Evolutionary conservation across 176 grass and related monocot genomes (phyloP), one percentile per base, ranked within the genome.

Genomic region (Carex pumila): DNA sequence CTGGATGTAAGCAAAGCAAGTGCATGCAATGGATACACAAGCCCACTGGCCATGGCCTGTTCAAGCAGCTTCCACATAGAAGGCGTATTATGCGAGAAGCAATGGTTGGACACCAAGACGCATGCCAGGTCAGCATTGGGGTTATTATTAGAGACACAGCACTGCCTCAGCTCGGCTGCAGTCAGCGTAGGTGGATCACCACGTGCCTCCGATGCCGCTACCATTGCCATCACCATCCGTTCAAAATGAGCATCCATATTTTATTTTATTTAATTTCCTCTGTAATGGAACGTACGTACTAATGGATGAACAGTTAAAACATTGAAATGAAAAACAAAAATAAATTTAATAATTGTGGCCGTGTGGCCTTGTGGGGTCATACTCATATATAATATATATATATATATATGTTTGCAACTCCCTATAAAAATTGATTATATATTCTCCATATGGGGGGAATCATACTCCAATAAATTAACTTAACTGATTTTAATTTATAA

Each of bases 101-200:
- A 97, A 64, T 94, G 88, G 85, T 97, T 97, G 85, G 94, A 91
- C 66, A 97, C 90, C 64, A 97, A 88, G 78, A 97, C 90, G 1
- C 5, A 21, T 6, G 89, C 94, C 11, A 97, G 92, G 56, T 97
- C 92, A 0, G 90, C 82, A 83, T 74, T 92, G 34, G 94, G 92
- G 15, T 47, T 73, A 4, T 78, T 49, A 13, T 83, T 80, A 61
- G 86, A 90, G 52, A 78, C 65, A 65, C 86, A 82, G 87, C 91
- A 90, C 57, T 90, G 92, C 5, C 82, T 84, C 25, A 88, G 83
- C 90, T 97, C 94, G 29, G 90, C 90, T 64, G 81, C 86, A n/a
- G 84, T 80, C 86, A 94, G 47, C 63, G 88, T 75, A 67, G 34
- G 86, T 69, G 90, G 90, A 86, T 94, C 90, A 10, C 92, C 88